These are phyloP conservation scores for Tothia fuscella DNA, from an alignment of 2,329 filamentous ascomycete genomes.

Conservation along the genomic window DNA sequence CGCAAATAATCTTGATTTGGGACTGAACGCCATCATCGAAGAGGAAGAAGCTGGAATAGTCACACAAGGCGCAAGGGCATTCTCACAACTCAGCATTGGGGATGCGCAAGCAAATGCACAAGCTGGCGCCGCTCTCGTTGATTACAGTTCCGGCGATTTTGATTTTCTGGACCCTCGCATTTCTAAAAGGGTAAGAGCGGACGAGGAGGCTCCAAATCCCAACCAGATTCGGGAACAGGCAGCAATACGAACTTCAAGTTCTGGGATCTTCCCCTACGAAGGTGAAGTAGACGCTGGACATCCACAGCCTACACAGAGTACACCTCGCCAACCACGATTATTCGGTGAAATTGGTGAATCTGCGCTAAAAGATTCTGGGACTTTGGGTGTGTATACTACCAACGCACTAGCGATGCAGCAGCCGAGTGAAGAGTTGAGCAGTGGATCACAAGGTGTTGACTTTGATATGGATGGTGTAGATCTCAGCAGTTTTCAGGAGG, in stretches of 20 bases:
- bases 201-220: constrained; percentile 10
- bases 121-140: constrained; percentile 20
- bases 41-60: constrained; percentile 49
- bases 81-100: constrained; percentile 50
- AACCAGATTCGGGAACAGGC: constrained; percentile 2
- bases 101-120: constrained; percentile 19
- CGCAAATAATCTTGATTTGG: constrained; percentile 16
- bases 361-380: constrained; percentile 40
- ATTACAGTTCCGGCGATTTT: constrained; percentile 17
- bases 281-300: background rate
- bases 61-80: background rate
- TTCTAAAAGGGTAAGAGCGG: constrained; percentile 18
- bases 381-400: constrained; percentile 25
- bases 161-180: constrained; percentile 7
- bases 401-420: constrained; percentile 16
- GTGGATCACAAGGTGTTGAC: constrained; percentile 7
- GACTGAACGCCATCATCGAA: constrained; percentile 30
- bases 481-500: background rate
- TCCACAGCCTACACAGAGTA: constrained; percentile 1
- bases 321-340: constrained; percentile 35
- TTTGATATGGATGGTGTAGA: background rate
- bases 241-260: constrained; percentile 8
- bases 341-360: constrained; percentile 51
- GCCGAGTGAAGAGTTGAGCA: constrained; percentile 5
- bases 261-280: constrained; percentile 6